Conservation (phyloP, 1,139 yeast genomes). For the Yamadazyma membranifaciens region DNA sequence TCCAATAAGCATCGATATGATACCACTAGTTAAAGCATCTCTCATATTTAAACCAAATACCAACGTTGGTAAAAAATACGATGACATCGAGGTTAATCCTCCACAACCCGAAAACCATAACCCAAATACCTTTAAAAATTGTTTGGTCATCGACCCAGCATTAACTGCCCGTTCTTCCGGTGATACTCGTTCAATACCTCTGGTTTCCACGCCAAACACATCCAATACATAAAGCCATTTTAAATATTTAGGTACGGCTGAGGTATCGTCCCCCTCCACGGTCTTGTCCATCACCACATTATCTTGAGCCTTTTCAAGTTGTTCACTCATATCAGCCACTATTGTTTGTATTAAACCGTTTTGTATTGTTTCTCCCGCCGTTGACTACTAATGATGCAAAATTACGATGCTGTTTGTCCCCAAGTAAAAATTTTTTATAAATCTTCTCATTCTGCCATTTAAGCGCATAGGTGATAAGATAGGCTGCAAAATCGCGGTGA, state of each 20-base stretch:
- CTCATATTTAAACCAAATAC: conserved; percentile 27
- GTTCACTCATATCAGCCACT: background rate
- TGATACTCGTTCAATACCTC: conserved; percentile 77
- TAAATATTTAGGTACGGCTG: conserved; percentile 1
- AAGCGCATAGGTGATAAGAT: conserved; percentile 10
- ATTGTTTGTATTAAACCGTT: background rate
- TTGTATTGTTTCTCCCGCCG: too few relatives aligned
- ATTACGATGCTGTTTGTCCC: background rate
- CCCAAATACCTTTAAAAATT: conserved; percentile 62
- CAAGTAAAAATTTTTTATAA: background rate
- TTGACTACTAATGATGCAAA: too few relatives aligned
- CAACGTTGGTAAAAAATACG: conserved; percentile 35
- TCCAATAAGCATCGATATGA: conserved; percentile 32
- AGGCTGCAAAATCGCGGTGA: conserved; percentile 2
- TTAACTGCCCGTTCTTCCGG: conserved; percentile 60
- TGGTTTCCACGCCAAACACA: conserved; percentile 61
- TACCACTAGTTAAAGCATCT: conserved; percentile 31
- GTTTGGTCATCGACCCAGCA: conserved; percentile 32
- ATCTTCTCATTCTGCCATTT: conserved; percentile 6
- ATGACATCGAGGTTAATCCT: conserved; percentile 40
- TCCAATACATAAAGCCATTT: conserved; percentile 26
- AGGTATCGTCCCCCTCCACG: background rate
- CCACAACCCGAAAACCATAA: conserved; percentile 43
- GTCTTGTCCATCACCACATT: background rate
- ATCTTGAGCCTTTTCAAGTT: background rate